Conservation (phyloP, 2,329 filamentous ascomycete species). For the Diaporthe vexans region DNA sequence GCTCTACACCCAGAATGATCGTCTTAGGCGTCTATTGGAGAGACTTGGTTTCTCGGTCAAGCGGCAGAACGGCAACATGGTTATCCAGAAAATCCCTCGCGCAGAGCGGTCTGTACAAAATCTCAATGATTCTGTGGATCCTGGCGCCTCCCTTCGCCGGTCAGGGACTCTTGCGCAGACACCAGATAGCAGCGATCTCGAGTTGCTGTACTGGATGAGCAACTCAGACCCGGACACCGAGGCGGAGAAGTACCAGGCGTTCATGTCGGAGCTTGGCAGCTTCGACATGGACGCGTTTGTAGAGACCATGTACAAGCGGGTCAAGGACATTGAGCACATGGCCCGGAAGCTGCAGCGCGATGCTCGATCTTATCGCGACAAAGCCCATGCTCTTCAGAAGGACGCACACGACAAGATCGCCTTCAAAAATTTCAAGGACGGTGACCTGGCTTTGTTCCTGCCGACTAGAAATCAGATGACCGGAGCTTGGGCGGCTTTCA, state of each 20-base stretch:
- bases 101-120: conserved; percentile 71
- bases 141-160: conserved; percentile 65
- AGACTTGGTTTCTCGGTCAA: conserved; percentile 87
- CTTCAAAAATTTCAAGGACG: conserved; percentile 95
- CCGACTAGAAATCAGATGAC: conserved; percentile 95
- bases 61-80: conserved; percentile 79
- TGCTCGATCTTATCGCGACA: conserved; percentile 87
- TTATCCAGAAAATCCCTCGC: conserved; percentile 79
- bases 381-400: conserved; percentile 82
- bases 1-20: conserved; percentile 86
- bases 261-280: conserved; percentile 78
- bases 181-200: conserved; percentile 76
- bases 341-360: conserved; percentile 95
- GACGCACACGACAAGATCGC: conserved; percentile 97
- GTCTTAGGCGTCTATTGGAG: conserved; percentile 86
- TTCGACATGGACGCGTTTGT: conserved; percentile 89
- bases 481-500: conserved; percentile 98
- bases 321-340: conserved; percentile 93
- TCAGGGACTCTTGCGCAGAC: conserved; percentile 69
- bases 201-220: conserved; percentile 87
- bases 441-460: conserved; percentile 92
- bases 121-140: conserved; percentile 69
- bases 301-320: conserved; percentile 87
- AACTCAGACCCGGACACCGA: conserved; percentile 76
- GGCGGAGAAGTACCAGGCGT: conserved; percentile 79